These are phyloP conservation scores for Fomitopsis serialis DNA, from an alignment of 768 basidiomycete genomes.

Conservation along the genomic window DNA sequence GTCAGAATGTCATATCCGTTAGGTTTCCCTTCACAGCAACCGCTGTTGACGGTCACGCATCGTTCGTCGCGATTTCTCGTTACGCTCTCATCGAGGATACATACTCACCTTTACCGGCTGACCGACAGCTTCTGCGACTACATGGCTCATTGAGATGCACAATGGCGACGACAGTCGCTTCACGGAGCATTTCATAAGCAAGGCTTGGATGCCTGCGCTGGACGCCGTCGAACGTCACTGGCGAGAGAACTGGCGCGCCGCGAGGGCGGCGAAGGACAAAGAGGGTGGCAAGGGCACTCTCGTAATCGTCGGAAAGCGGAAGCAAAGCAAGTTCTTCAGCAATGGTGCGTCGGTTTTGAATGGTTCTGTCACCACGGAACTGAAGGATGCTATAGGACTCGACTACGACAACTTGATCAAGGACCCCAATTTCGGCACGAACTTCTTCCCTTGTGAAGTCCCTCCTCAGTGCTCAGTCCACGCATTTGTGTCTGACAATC, in stretches of 20 bases:
- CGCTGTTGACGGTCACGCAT: constrained; percentile 61
- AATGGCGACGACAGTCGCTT: constrained; percentile 74
- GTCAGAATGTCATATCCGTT: constrained; percentile 40
- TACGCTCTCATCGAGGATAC: neutral
- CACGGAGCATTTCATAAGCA: constrained; percentile 49
- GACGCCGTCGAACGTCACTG: constrained; percentile 72
- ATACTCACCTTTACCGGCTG: neutral
- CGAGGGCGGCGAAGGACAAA: constrained; percentile 38
- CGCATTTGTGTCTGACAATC: neutral
- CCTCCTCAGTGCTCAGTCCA: neutral
- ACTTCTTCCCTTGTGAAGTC: constrained; percentile 59
- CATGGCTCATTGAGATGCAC: constrained; percentile 81
- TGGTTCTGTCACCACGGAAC: neutral
- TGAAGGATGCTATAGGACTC: constrained; percentile 40
- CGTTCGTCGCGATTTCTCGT: constrained; percentile 35
- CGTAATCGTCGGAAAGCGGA: constrained; percentile 68
- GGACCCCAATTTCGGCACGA: constrained; percentile 54
- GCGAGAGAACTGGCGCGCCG: constrained; percentile 46
- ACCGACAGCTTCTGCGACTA: constrained; percentile 42
- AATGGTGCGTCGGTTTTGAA: constrained; percentile 46
- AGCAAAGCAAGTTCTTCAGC: constrained; percentile 87
- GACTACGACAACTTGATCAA: constrained; percentile 48
- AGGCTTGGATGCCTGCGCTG: constrained; percentile 63
- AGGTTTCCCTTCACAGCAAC: constrained; percentile 43
- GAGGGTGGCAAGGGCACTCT: constrained; percentile 61